A percentile compares a stretch with the other conserved stretches of the same genome.
These are phyloP conservation scores for Corylus heterophylla DNA, from an alignment of 306 rosid species.

Conservation along the genomic window DNA sequence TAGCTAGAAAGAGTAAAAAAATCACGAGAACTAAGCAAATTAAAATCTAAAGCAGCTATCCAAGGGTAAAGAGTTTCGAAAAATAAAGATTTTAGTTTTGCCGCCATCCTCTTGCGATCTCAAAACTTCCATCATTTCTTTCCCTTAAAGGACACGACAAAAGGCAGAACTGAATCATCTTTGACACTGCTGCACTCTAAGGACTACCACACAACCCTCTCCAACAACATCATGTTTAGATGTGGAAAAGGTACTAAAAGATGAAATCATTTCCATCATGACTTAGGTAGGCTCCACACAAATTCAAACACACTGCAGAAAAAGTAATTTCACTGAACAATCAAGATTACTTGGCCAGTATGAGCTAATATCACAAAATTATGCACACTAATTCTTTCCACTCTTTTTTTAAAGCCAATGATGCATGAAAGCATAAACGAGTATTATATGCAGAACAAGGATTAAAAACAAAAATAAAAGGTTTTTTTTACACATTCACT, in stretches of 20 bases:
- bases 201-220: too few species aligned
- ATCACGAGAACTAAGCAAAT: too few species aligned
- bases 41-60: too few species aligned
- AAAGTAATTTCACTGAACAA: not conserved
- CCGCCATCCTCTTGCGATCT: too few species aligned
- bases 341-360: not conserved
- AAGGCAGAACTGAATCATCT: too few species aligned
- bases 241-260: not conserved
- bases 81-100: too few species aligned
- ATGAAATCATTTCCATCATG: not conserved
- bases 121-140: too few species aligned
- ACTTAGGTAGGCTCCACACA: not conserved
- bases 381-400: not conserved
- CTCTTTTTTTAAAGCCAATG: not conserved
- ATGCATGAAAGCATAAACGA: not conserved
- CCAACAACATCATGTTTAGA: not conserved
- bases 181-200: too few species aligned
- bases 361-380: not conserved
- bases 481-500: not conserved
- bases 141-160: too few species aligned
- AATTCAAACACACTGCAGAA: not conserved
- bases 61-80: too few species aligned
- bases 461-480: too few species aligned
- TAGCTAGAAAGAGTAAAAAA: too few species aligned
- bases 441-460: not conserved